These are phyloP conservation scores for Russula emetica DNA, from an alignment of 768 basidiomycete genomes.

Conservation along the genomic window DNA sequence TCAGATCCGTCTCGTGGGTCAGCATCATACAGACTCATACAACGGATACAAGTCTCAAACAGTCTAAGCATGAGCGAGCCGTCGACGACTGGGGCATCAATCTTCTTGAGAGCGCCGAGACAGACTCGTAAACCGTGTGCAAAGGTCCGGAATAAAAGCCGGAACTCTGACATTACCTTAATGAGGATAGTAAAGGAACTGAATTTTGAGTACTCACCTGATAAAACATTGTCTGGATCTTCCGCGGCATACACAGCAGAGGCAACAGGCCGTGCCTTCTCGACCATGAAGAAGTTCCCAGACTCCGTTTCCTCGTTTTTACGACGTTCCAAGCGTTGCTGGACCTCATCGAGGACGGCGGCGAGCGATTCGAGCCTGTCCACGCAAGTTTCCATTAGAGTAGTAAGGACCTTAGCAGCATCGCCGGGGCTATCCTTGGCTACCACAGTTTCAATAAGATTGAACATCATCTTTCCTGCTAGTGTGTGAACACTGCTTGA, in stretches of 20 bases:
- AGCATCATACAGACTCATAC: constrained; percentile 78
- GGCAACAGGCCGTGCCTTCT: constrained; percentile 80
- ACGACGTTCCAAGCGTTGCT: constrained; percentile 46
- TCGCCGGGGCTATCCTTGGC: constrained; percentile 68
- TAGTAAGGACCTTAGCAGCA: constrained; percentile 62
- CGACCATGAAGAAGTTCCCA: constrained; percentile 64
- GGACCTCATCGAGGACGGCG: constrained; percentile 52
- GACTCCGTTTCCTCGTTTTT: constrained; percentile 40
- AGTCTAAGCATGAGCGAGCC: constrained; percentile 83
- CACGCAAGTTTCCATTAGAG: constrained; percentile 78
- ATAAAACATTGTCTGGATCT: constrained; percentile 74
- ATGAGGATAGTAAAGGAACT: constrained; percentile 23
- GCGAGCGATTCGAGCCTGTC: constrained; percentile 82
- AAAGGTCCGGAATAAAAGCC: constrained; percentile 81
- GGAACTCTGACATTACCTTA: constrained; percentile 55
- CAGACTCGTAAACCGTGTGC: constrained; percentile 84
- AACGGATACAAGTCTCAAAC: constrained; percentile 79
- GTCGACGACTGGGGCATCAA: constrained; percentile 74
- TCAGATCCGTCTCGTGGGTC: constrained; percentile 68
- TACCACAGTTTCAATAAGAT: constrained; percentile 77
- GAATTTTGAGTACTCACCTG: constrained; percentile 48
- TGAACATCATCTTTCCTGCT: constrained; percentile 89
- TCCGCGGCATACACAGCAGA: constrained; percentile 74
- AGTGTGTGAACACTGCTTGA: constrained; percentile 79
- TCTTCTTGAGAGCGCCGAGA: constrained; percentile 70